Base-by-base conservation (phyloP, 2,329 filamentous ascomycete species). In the Tympanopsis confertula region DNA sequence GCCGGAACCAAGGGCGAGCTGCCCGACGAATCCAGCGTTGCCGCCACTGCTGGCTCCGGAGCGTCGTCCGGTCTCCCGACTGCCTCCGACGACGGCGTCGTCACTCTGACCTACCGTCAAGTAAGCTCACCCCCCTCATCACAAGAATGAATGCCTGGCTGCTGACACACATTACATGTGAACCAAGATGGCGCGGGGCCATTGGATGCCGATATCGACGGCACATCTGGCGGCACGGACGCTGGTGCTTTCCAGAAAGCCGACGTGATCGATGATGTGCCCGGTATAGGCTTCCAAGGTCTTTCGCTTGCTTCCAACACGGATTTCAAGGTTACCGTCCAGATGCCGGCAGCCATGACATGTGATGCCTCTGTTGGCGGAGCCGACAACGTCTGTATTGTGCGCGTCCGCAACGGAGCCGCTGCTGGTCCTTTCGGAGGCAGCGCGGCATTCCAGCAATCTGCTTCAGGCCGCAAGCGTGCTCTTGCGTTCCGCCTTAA, bases 131-230 rank as follows among this genome's bases (percentile, higher is more conserved):
- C 12, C 30, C 7, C 10, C 30, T 15, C 12, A 13, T 33, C 30
- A 13, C 30, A 7, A n/a, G 7, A 17, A 33, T 33, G 10, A 17
- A 33, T 17, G 10, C 10, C 15, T 15, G 10, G 30, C 10, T 28
- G 10, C 15, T 38, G 10, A 26, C 37, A 35, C 12, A 2, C 18
- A 4, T 29, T 46, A 7, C 15, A 33, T 10, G 72, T 82, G 61
- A 82, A 82, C 67, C 77, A 82, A 55, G 78, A 82, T 47, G 78
- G 78, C 17, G 78, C 77, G 0, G 78, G 78, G 2, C 76, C 76
- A 2, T 58, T 82, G 35, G 68, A 62, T 20, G 77, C 77, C 5
- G 61, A 63, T 32, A 62, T 82, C 36, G 78, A 83, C 49, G 57
- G 63, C 30, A 78, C 75, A 19, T 81, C 75, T 2, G 76, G 74